Evolutionary conservation across 140 eudicot genomes (phyloP).

Genomic region (Artemisia princeps): DNA sequence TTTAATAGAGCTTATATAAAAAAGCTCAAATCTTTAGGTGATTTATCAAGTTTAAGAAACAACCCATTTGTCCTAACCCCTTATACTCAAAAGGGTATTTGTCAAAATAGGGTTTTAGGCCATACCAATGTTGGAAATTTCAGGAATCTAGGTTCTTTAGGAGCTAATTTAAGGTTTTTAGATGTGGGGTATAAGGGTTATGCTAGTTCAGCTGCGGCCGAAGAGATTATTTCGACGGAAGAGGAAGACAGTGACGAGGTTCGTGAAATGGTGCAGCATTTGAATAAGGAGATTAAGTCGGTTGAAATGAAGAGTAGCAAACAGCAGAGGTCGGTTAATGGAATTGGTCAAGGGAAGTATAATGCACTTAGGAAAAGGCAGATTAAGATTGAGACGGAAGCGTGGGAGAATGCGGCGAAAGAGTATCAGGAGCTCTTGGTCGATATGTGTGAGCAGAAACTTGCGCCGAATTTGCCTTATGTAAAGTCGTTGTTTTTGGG

Average conservation of each 20-base stretch:
- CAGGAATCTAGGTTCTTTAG: not conserved
- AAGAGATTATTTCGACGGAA: slow-evolving; percentile 56
- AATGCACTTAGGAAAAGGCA: slow-evolving; percentile 54
- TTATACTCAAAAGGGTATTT: slow-evolving; percentile 12
- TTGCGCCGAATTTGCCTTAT: slow-evolving; percentile 93
- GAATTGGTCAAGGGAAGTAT: slow-evolving; percentile 61
- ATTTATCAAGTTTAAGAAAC: slow-evolving; percentile 25
- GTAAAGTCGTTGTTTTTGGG: slow-evolving; percentile 88
- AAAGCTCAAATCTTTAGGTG: slow-evolving; percentile 37
- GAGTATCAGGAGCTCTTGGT: slow-evolving; percentile 80
- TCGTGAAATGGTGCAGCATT: slow-evolving; percentile 45
- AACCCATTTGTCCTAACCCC: no score
- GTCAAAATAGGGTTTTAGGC: slow-evolving; percentile 17
- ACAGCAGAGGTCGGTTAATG: slow-evolving; percentile 38
- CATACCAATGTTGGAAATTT: slow-evolving; percentile 2
- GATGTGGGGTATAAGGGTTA: slow-evolving; percentile 28
- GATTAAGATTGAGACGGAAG: slow-evolving; percentile 79
- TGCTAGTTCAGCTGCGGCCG: slow-evolving; percentile 67
- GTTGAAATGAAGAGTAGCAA: slow-evolving; percentile 18
- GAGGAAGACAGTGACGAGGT: slow-evolving; percentile 71
- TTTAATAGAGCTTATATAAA: slow-evolving; percentile 42
- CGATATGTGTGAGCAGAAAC: slow-evolving; percentile 91
- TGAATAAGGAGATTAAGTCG: slow-evolving; percentile 33
- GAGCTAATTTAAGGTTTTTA: not conserved
- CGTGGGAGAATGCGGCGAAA: slow-evolving; percentile 80